Conservation (phyloP, 805 yeast genomes). For the Cyberlindnera samutprakarnensis region DNA sequence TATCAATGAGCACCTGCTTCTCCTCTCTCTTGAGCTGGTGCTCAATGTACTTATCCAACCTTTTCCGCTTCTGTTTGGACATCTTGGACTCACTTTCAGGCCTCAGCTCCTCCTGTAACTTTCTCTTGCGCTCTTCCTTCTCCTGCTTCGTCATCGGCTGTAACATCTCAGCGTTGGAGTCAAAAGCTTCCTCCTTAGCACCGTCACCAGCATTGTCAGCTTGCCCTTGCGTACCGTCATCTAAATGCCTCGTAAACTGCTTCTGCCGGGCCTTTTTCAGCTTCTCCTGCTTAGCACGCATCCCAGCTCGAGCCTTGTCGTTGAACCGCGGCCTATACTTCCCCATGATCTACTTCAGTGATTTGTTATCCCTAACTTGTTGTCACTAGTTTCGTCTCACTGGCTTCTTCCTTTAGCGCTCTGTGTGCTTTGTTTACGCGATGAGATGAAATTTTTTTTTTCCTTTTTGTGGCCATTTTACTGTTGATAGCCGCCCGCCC, state of each 20-base stretch:
- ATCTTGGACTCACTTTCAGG: constrained; percentile 62
- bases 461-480: no score
- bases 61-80: constrained; percentile 61
- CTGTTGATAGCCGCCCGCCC: no score
- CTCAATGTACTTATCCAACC: constrained; percentile 87
- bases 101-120: constrained; percentile 48
- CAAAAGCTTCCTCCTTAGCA: constrained; percentile 18
- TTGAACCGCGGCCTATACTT: constrained; percentile 74
- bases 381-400: no score
- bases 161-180: constrained; percentile 54
- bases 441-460: no score
- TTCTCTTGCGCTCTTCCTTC: constrained; percentile 55
- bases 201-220: constrained; percentile 13
- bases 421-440: constrained; percentile 3
- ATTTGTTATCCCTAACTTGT: no score
- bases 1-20: constrained; percentile 66
- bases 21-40: constrained; percentile 88
- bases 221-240: constrained; percentile 30
- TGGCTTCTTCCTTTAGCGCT: no score
- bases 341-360: constrained; percentile 47
- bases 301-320: constrained; percentile 80
- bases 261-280: constrained; percentile 62
- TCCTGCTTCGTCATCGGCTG: constrained; percentile 61
- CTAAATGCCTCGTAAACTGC: constrained; percentile 48
- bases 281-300: constrained; percentile 71